Evolutionary conservation across 257 asterid species (phyloP), one percentile per base, ranked within the genome.

Genomic region (Fraxinus quadrangulata): DNA sequence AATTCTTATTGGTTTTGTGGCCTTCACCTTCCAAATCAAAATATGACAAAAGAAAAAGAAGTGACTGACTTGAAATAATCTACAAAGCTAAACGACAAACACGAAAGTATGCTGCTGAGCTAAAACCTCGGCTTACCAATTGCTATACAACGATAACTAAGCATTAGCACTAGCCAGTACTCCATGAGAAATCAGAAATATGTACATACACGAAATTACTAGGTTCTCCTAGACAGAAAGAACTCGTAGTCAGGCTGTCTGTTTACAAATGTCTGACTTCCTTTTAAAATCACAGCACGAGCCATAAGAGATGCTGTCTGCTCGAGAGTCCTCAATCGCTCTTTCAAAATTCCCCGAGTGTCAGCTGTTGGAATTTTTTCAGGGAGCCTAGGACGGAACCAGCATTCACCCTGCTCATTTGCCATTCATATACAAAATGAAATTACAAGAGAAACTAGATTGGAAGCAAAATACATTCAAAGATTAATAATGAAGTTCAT

Each of bases 191-290:
- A 61, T 2, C 12, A 61, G 2, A 23, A 59, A 61, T 47, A 76
- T 47, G 17, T 47, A 76, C 80, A 76, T 23, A 10, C 68, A 21
- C 31, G 9, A 54, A 19, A 61, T 21, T 12, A 23, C 31, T 61
- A 61, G 68, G 28, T 61, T 61, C 70, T 63, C 78, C 85, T 69
- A 33, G 85, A 78, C 19, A 78, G 66, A 67, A 82, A 82, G 75
- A 77, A 82, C 85, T 82, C 85, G 14, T 82, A 78, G 73, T 82
- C 85, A 16, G 85, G 82, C 49, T 82, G 85, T 45, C 67, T 74
- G 66, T 82, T 82, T 37, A 59, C 9, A 16, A 16, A 45, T 1
- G 51, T 16, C 61, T 82, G 49, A 42, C 66, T 74, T 12, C 82
- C 80, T 68, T 28, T 69, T 49, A 40, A 68, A 40, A 76, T 61